Conservation (phyloP, 2,329 filamentous ascomycete genomes). For the Talaromyces sp. region DNA sequence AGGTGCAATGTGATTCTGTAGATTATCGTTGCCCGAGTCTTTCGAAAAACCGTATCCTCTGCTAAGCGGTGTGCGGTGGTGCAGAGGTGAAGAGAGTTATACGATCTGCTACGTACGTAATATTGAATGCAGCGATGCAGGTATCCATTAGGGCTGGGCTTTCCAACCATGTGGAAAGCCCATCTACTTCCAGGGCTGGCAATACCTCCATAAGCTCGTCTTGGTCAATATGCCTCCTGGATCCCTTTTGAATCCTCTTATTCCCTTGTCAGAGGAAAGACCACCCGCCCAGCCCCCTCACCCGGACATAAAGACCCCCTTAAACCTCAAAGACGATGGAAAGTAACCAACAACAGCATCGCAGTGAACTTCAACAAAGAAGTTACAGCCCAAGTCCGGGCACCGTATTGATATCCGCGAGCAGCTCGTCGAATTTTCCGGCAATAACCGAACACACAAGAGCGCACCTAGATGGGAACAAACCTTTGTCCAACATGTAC, state of each 20-base stretch:
- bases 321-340: slow-evolving; percentile 8
- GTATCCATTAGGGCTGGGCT: slow-evolving; percentile 15
- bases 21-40: neutral
- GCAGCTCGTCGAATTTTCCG: neutral
- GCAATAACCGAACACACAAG: neutral
- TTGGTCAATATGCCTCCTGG: neutral
- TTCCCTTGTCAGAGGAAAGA: slow-evolving; percentile 1
- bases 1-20: neutral
- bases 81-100: neutral
- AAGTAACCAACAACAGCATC: neutral
- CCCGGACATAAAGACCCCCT: neutral
- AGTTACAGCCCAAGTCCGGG: neutral
- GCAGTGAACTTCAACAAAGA: neutral
- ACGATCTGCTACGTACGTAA: slow-evolving; percentile 9
- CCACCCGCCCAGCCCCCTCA: neutral
- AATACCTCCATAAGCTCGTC: slow-evolving; percentile 8
- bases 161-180: slow-evolving; percentile 3
- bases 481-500: neutral
- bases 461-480: neutral
- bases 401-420: neutral
- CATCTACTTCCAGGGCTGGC: neutral
- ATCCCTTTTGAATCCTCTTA: neutral
- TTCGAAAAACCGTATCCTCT: neutral
- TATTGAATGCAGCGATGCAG: slow-evolving; percentile 16
- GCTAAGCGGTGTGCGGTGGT: slow-evolving; percentile 10